Evolutionary conservation across 2,329 filamentous ascomycete genomes (phyloP), one percentile per base, ranked within the genome.

Genomic region (Chaetomium olivaceum): DNA sequence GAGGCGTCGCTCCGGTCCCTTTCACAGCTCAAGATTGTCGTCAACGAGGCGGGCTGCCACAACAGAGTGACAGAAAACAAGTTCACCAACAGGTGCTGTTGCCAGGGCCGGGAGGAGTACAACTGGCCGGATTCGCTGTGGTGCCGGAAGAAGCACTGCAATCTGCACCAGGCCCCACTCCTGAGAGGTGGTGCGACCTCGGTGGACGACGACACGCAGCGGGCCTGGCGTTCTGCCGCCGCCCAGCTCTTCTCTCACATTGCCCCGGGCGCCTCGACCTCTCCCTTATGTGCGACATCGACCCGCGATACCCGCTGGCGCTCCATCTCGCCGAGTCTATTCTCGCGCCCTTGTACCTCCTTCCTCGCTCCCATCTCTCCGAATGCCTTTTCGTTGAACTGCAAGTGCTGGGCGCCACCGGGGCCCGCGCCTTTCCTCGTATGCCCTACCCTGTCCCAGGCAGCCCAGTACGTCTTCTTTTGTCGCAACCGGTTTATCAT

Each of bases 401-500:
- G 58, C 48, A 61, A 2, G n/a, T 61, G 59, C 23, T 54, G 59
- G 60, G 58, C 58, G n/a, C 46, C 46, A 48, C 46, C 58, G 29
- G 58, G 58, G 6, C 46, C 58, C 4, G 27, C 31, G 16, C 59
- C 56, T 9, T 62, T 62, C 36, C 59, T 62, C 51, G n/a, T 62
- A 3, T 55, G 51, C 59, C 50, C 50, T 33, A 19, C 59, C 59
- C 51, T 62, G 16, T 55, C 33, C 51, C 33, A 46, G 51, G 51
- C 48, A 9, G 59, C 59, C 25, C 59, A 46, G 60, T 48, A 31
- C 60, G 51, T 56, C 60, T 62, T 62, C 50, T 56, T 62, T 46
- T 62, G 51, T 19, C 19, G 36, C 16, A 62, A 62, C 51, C 60
- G 60, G 16, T 62, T 62, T 36, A 56, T 62, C 36, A 23, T 62